A percentile compares a stretch with the other conserved stretches of the same genome.
phyloP scores from a whole-genome alignment of 2,329 filamentous ascomycete species.

The Fusarium bactridioides region DNA sequence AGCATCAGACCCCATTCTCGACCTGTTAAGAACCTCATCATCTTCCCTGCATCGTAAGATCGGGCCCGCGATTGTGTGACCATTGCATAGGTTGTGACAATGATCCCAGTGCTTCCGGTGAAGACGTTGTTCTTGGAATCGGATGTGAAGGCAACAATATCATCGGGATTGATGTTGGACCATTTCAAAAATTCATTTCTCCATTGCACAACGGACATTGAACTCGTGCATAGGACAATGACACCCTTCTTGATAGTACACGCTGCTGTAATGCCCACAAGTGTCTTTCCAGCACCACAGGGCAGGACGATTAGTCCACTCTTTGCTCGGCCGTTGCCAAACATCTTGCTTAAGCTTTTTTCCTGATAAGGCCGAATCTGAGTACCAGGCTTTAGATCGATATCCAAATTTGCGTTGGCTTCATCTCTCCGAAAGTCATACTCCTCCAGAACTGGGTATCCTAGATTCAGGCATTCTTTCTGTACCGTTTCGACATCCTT shows the following conservation, averaged over 20 bases:
- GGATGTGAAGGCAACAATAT: slow-evolving; percentile 94
- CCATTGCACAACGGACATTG: slow-evolving; percentile 98
- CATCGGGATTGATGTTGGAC: slow-evolving; percentile 93
- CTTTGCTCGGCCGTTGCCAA: slow-evolving; percentile 95
- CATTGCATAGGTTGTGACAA: slow-evolving; percentile 98
- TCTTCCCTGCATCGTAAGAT: slow-evolving; percentile 92
- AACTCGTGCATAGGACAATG: slow-evolving; percentile 94
- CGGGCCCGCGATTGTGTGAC: slow-evolving; percentile 89
- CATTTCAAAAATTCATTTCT: slow-evolving; percentile 95
- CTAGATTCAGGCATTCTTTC: slow-evolving; percentile 86
- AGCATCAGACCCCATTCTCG: slow-evolving; percentile 98
- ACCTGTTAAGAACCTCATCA: slow-evolving; percentile 91
- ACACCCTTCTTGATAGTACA: slow-evolving; percentile 98
- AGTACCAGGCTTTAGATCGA: slow-evolving; percentile 87
- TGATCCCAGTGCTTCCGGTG: slow-evolving; percentile 89
- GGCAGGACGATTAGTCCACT: slow-evolving; percentile 97
- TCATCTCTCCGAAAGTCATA: slow-evolving; percentile 96
- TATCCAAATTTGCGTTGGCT: slow-evolving; percentile 88
- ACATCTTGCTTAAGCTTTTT: slow-evolving; percentile 98
- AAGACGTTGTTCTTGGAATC: slow-evolving; percentile 85
- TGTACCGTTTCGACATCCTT: slow-evolving; percentile 85
- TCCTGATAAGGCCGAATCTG: slow-evolving; percentile 96
- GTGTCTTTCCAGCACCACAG: slow-evolving; percentile 94
- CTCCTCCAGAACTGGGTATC: slow-evolving; percentile 89
- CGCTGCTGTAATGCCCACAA: slow-evolving; percentile 97